phyloP scores from a whole-genome alignment of 75 land plant genomes.

The Pinus taeda region DNA sequence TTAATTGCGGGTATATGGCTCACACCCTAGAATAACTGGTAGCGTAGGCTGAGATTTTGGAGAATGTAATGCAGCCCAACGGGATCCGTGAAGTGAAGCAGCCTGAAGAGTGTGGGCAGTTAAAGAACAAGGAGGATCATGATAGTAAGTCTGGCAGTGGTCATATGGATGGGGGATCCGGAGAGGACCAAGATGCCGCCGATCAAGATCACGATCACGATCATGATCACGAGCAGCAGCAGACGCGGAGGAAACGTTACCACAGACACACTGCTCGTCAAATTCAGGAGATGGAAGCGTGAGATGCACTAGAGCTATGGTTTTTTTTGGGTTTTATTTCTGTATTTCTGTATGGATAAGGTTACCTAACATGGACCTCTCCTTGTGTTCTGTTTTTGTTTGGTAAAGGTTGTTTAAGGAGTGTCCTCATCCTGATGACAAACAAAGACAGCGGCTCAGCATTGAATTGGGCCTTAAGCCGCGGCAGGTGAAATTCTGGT shows the following conservation, averaged over 20 bases:
- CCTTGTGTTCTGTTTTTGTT: not conserved
- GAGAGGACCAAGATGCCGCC: slow-evolving; percentile 32
- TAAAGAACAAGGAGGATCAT: not conserved
- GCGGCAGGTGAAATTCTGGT: slow-evolving; percentile 61
- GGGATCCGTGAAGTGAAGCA: not conserved
- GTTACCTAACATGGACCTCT: not conserved
- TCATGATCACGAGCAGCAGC: slow-evolving; percentile 1
- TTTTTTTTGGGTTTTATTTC: not conserved
- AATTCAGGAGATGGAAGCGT: slow-evolving; percentile 79
- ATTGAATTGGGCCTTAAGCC: slow-evolving; percentile 41
- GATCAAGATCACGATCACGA: slow-evolving; percentile 15
- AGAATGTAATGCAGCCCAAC: not conserved
- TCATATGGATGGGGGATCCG: slow-evolving; percentile 27
- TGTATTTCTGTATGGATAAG: too few species aligned
- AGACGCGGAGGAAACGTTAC: slow-evolving; percentile 53
- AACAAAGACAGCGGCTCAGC: slow-evolving; percentile 52
- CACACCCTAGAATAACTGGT: too few species aligned
- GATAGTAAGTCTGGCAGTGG: slow-evolving; percentile 13
- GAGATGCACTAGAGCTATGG: slow-evolving; percentile 2
- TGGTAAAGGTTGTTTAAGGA: slow-evolving; percentile 40
- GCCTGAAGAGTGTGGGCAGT: not conserved
- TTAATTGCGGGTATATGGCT: too few species aligned
- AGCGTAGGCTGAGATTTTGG: too few species aligned
- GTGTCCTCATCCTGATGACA: slow-evolving; percentile 63
- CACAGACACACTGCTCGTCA: slow-evolving; percentile 77